Evolutionary conservation across 1,139 yeast species (phyloP), one percentile per base, ranked within the genome.

Genomic region (Taphrina wiesneri): DNA sequence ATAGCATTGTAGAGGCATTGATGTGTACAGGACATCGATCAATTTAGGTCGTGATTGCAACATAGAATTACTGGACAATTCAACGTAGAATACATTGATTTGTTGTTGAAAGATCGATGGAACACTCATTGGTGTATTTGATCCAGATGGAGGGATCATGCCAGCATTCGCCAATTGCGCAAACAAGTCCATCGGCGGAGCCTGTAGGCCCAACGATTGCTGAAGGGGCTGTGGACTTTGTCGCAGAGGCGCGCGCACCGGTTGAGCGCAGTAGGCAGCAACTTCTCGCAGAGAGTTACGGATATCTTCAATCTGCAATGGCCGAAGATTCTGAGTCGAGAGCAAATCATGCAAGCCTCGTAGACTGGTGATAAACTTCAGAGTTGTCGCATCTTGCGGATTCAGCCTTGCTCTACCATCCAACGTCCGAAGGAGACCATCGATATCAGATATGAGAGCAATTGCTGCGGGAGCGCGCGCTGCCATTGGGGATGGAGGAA

Each of bases 1-100:
- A 19, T 89, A 84, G 78, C 99, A 95, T 75, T 90, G 93, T 69
- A 88, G 83, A 4, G 96, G 86, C 73, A 87, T 84, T 25, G 81
- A 77, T 2, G 81, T 83, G 73, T 87, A 86, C 25, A 90, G 77
- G 17, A 71, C 70, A 30, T 73, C 72, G 13, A 77, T 71, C 19
- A 78, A 72, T 49, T 74, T 73, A 0, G 76, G 74, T 0, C 77
- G 72, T 0, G 79, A 75, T 36, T 67, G 67, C 4, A 63, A 39
- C 53, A 66, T 43, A 4, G 68, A 59, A 21, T 53, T 28, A 28
- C 63, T 43, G n/a, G 66, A 30, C 15, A 67, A 26, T 26, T 56
- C 63, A 43, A 66, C 63, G n/a, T 51, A 39, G 4, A 56, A 25
- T 15, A 30, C 25, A 25, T 25, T 25, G 23, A 23, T 19, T 17